These are phyloP conservation scores for Trichomonascus vanleenenianus DNA, from an alignment of 805 yeast genomes.

Conservation along the genomic window DNA sequence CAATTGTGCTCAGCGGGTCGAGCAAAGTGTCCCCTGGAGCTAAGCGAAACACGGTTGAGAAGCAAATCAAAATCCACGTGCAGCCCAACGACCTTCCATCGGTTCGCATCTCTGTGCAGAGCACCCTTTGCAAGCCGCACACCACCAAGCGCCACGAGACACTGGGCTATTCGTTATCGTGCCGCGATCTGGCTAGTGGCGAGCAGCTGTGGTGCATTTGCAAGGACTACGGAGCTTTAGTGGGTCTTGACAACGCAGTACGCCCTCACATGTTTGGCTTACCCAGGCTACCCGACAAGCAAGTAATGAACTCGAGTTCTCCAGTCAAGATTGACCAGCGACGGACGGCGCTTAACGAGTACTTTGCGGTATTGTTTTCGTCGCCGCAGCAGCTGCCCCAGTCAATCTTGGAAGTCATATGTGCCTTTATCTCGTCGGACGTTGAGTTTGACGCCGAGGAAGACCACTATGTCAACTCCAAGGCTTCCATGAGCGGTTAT, in stretches of 20 bases:
- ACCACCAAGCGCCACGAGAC: too few species aligned
- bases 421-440: constrained; percentile 61
- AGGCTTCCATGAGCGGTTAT: constrained; percentile 38
- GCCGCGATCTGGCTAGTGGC: too few species aligned
- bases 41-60: too few species aligned
- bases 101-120: too few species aligned
- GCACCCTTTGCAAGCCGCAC: too few species aligned
- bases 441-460: constrained; percentile 14
- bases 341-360: constrained; percentile 46
- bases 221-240: constrained; percentile 55
- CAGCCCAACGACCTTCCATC: too few species aligned
- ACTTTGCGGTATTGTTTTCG: constrained; percentile 48
- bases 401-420: constrained; percentile 42
- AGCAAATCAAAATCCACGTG: too few species aligned
- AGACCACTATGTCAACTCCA: constrained; percentile 16
- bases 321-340: constrained; percentile 63
- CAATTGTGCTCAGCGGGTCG: too few species aligned
- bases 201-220: too few species aligned
- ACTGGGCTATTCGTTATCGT: too few species aligned
- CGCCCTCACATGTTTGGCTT: constrained; percentile 39
- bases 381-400: constrained; percentile 50
- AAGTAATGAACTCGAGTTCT: constrained; percentile 46
- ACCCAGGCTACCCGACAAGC: constrained; percentile 58
- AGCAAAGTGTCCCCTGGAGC: too few species aligned
- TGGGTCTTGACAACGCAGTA: constrained; percentile 51